Evolutionary conservation across 805 yeast genomes (phyloP).

Genomic region (Helenozyma rhizophorensis): DNA sequence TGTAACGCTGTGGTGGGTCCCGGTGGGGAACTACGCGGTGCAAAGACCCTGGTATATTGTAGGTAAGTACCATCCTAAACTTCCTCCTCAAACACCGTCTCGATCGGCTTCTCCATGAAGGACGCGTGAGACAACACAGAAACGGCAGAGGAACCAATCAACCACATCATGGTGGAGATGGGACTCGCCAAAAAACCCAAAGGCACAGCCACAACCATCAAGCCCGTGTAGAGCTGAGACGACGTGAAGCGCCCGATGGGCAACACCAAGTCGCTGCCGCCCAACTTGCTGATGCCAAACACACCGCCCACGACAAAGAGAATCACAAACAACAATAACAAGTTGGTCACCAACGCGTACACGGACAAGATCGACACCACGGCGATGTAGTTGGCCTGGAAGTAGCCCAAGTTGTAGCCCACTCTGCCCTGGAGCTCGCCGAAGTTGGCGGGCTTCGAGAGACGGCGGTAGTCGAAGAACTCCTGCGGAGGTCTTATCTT

Average conservation of each 20-base stretch:
- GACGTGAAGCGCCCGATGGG: constrained; percentile 70
- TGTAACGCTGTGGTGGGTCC: too few species aligned
- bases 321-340: constrained; percentile 78
- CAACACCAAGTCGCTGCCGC: constrained; percentile 77
- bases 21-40: too few species aligned
- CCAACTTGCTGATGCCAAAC: constrained; percentile 70
- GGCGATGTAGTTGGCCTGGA: constrained; percentile 78
- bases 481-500: constrained; percentile 87
- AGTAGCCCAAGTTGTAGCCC: constrained; percentile 79
- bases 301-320: constrained; percentile 68
- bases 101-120: constrained; percentile 91
- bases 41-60: too few species aligned
- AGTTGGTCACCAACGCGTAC: constrained; percentile 85
- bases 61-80: constrained; percentile 28
- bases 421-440: constrained; percentile 88
- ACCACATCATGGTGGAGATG: constrained; percentile 85
- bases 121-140: constrained; percentile 83
- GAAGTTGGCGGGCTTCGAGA: constrained; percentile 87
- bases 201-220: constrained; percentile 72
- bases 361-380: constrained; percentile 69
- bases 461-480: constrained; percentile 84
- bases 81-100: constrained; percentile 88
- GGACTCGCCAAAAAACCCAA: constrained; percentile 87
- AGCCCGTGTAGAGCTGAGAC: constrained; percentile 78
- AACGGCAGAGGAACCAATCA: constrained; percentile 78